phyloP scores from a whole-genome alignment of 495 filamentous ascomycete species.

The Thozetella sp. region DNA sequence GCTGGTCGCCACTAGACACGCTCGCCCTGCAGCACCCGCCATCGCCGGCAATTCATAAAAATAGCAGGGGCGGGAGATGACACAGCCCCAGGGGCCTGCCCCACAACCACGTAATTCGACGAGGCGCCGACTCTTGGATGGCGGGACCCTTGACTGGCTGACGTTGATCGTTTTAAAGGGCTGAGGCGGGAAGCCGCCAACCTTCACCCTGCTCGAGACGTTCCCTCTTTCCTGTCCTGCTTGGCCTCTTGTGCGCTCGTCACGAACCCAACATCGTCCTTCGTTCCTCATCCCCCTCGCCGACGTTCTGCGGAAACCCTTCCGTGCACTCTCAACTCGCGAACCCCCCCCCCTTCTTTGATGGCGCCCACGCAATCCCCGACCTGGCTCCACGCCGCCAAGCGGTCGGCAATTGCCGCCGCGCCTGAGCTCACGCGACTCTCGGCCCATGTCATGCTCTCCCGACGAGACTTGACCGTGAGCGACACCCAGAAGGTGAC shows the following conservation, averaged over 20 bases:
- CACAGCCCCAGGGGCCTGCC: not conserved
- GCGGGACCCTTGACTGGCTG: not conserved
- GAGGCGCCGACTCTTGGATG: not conserved
- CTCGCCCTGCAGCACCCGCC: too few species aligned
- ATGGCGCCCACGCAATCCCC: not conserved
- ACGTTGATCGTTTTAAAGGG: not conserved
- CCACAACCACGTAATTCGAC: conserved; percentile 1
- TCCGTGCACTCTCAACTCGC: too few species aligned
- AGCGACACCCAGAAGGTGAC: conserved; percentile 73
- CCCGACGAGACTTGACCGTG: conserved; percentile 60
- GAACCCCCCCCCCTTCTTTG: not conserved
- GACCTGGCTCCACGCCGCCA: not conserved
- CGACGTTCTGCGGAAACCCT: too few species aligned
- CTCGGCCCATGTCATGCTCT: conserved; percentile 6
- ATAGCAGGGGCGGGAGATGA: not conserved
- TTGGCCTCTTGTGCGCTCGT: not conserved
- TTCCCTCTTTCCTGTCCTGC: not conserved
- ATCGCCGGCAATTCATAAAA: conserved; percentile 2
- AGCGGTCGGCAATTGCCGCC: not conserved
- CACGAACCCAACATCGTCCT: not conserved
- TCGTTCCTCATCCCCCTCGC: not conserved
- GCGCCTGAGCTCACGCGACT: not conserved
- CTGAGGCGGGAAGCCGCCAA: too few species aligned
- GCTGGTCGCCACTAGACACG: too few species aligned
- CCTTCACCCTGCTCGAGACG: too few species aligned